Evolutionary conservation across 2,329 filamentous ascomycete species (phyloP).

Genomic region (Amesomyces nigricolor): DNA sequence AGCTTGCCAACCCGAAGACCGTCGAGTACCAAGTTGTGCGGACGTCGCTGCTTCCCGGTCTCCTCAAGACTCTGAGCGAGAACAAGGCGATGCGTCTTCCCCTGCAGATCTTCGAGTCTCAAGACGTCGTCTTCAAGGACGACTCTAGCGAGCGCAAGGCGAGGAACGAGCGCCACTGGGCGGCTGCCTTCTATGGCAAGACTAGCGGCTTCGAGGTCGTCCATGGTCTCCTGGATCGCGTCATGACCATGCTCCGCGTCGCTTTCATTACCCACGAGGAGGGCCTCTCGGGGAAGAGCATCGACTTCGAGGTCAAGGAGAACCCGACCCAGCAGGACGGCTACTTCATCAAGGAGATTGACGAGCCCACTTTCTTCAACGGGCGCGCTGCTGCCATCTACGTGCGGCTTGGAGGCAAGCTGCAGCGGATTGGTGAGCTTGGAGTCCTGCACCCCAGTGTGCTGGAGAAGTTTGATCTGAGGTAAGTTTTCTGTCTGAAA

Average conservation of each 20-base stretch:
- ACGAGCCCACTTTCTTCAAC: slow-evolving; percentile 85
- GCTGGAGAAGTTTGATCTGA: slow-evolving; percentile 87
- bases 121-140: slow-evolving; percentile 91
- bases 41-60: slow-evolving; percentile 76
- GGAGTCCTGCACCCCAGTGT: slow-evolving; percentile 92
- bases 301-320: slow-evolving; percentile 49
- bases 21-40: slow-evolving; percentile 89
- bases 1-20: slow-evolving; percentile 88
- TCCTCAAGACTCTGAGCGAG: slow-evolving; percentile 89
- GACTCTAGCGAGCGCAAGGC: slow-evolving; percentile 69
- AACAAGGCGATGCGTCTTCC: slow-evolving; percentile 86
- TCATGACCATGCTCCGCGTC: slow-evolving; percentile 86
- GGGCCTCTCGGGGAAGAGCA: slow-evolving; percentile 48
- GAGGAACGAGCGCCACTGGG: slow-evolving; percentile 90
- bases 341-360: slow-evolving; percentile 92
- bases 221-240: slow-evolving; percentile 84
- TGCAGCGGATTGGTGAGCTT: slow-evolving; percentile 76
- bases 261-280: slow-evolving; percentile 75
- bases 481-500: slow-evolving; percentile 41
- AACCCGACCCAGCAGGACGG: slow-evolving; percentile 58
- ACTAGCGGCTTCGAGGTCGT: slow-evolving; percentile 92
- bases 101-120: slow-evolving; percentile 87
- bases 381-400: slow-evolving; percentile 85
- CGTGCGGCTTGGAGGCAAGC: slow-evolving; percentile 67
- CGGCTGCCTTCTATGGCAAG: slow-evolving; percentile 93